A percentile compares a stretch with the other conserved stretches of the same genome.
Evolutionary conservation across 2,329 filamentous ascomycete genomes (phyloP).

Genomic region (Nigrospora osmanthi): DNA sequence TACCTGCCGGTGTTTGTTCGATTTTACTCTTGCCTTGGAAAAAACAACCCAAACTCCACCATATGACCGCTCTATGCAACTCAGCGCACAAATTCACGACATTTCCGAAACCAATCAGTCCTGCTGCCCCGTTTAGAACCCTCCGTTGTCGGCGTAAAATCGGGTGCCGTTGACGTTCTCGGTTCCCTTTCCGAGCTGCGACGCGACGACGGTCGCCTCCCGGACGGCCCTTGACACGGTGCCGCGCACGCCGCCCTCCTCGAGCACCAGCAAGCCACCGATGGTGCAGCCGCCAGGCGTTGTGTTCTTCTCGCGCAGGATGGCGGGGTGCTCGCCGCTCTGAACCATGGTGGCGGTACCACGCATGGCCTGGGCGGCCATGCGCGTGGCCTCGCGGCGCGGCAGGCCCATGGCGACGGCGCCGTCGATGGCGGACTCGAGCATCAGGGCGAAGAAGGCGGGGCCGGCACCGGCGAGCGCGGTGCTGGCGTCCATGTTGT

Average conservation of each 20-base stretch:
- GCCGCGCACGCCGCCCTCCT: slow-evolving; percentile 64
- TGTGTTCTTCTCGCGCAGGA: slow-evolving; percentile 68
- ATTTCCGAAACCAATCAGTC: no score
- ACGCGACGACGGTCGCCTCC: slow-evolving; percentile 63
- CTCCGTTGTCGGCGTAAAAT: background rate
- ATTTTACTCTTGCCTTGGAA: no score
- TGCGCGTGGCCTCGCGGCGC: slow-evolving; percentile 61
- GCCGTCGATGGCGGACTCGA: slow-evolving; percentile 70
- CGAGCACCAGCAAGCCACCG: slow-evolving; percentile 62
- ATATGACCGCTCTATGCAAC: no score
- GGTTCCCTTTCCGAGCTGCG: slow-evolving; percentile 42
- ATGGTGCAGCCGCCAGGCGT: slow-evolving; percentile 76
- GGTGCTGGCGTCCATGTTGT: slow-evolving; percentile 65
- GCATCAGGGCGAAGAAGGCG: slow-evolving; percentile 67
- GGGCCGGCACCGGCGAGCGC: slow-evolving; percentile 69
- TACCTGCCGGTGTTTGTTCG: no score
- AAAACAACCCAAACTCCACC: background rate
- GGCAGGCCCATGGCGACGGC: slow-evolving; percentile 74
- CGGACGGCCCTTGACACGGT: slow-evolving; percentile 60
- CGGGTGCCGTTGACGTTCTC: background rate
- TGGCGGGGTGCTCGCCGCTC: slow-evolving; percentile 65
- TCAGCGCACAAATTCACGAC: no score
- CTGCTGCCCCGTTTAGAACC: background rate
- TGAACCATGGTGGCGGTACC: slow-evolving; percentile 64
- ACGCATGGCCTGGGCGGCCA: slow-evolving; percentile 74